Conservation (phyloP, 1,284 basidiomycete genomes). For the Cystobasidium slooffiae region DNA sequence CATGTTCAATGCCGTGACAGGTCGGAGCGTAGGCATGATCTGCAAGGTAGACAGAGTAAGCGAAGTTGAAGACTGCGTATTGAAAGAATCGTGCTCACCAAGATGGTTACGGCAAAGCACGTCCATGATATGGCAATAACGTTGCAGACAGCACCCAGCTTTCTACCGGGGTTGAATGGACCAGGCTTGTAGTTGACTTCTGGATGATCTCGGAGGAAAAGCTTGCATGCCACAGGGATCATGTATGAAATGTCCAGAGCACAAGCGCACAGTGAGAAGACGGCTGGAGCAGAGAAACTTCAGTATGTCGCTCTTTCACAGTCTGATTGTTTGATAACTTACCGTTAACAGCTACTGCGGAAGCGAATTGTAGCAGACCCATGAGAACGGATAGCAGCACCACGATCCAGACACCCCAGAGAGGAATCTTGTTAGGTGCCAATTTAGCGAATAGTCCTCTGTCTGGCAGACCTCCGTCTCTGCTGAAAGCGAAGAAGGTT, state of each 20-base stretch:
- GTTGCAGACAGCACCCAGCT: conserved; percentile 69
- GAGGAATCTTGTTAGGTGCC: conserved; percentile 68
- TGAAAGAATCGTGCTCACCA: conserved; percentile 30
- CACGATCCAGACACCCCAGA: conserved; percentile 80
- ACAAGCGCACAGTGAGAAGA: conserved; percentile 74
- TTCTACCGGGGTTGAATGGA: conserved; percentile 83
- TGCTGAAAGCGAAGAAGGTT: conserved; percentile 86
- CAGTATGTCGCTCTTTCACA: background rate
- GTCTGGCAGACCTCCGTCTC: conserved; percentile 80
- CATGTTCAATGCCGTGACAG: conserved; percentile 72
- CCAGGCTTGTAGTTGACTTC: conserved; percentile 82
- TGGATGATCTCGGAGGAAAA: conserved; percentile 75
- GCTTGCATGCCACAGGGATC: conserved; percentile 66
- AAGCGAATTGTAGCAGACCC: conserved; percentile 73
- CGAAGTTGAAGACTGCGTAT: conserved; percentile 62
- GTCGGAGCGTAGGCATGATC: conserved; percentile 69
- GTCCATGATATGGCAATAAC: conserved; percentile 66
- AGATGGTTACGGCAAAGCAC: conserved; percentile 55
- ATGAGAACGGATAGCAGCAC: conserved; percentile 65
- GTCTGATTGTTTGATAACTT: conserved; percentile 47
- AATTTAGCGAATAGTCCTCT: conserved; percentile 75
- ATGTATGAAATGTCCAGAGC: conserved; percentile 64
- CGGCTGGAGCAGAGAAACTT: conserved; percentile 63
- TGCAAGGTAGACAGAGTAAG: conserved; percentile 72
- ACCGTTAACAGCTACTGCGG: conserved; percentile 77